Base-by-base conservation (phyloP, 2,329 filamentous ascomycete species). In the Dactylellina sp. region DNA sequence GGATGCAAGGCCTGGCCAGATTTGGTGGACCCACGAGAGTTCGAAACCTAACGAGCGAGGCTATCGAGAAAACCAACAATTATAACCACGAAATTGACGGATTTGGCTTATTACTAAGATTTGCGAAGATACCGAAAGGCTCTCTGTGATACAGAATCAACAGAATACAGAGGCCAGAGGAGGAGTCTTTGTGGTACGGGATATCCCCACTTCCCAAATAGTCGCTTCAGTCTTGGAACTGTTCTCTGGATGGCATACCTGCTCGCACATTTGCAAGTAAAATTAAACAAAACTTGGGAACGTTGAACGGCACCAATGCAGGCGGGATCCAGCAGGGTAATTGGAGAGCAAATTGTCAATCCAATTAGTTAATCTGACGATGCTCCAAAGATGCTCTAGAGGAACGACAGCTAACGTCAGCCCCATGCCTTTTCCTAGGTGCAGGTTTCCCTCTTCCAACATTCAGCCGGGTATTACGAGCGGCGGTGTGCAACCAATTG, bases 21-120 rank as follows among this genome's bases (percentile, higher is more conserved):
- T 57, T 66, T 65, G 70, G 42, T 66, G 70, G 61, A 74, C 42
- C 39, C 35, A 44, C 56, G 49, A 65, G 61, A 39, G 56, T 47
- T 66, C 39, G 53, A 47, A 53, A 74, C n/a, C 24, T 50, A 62
- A 28, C 61, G 37, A 53, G 37, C 61, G 12, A 64, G 20, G n/a
- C 32, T 11, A 65, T 74, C 61, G 55, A 74, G 39, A 32, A 55
- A 18, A 50, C 14, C 61, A 39, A 66, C 35, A 47, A 24, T 14
- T 40, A 56, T 39, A 22, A 14, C 46, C 14, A 56, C 61, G 44
- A 50, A 20, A 39, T 61, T 9, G 47, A 66, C 70, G 53, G 39
- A 74, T 62, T 62, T 61, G 55, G 61, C 24, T 42, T 57, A 28
- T 55, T 56, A 61, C 18, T 44, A 49, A 72, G 32, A 55, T 61